phyloP scores from a whole-genome alignment of 441 rosid genomes.

The Gossypium gossypioides region DNA sequence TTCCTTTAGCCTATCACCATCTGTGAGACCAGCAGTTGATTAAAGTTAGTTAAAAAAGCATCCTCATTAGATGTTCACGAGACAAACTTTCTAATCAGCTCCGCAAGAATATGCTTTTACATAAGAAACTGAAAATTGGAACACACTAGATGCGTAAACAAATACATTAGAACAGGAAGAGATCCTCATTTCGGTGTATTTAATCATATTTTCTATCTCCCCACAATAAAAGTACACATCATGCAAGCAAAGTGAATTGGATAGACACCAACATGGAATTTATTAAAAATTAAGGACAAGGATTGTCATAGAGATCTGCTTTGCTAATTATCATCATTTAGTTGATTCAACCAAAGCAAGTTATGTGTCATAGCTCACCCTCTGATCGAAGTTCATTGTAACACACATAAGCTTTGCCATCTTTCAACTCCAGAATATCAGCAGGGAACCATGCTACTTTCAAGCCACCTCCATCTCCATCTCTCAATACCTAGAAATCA shows the following conservation, averaged over 20 bases:
- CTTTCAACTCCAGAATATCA: conserved; percentile 56
- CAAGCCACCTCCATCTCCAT: conserved; percentile 57
- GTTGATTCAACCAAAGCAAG: conserved; percentile 5
- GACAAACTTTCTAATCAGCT: not conserved
- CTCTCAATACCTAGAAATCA: conserved; percentile 60
- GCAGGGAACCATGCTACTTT: conserved; percentile 84
- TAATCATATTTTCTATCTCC: not conserved
- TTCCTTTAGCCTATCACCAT: conserved; percentile 68
- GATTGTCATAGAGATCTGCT: not conserved
- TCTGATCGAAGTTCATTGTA: conserved; percentile 52
- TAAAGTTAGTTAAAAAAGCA: conserved; percentile 9
- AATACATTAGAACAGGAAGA: not conserved
- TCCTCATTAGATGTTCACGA: not conserved
- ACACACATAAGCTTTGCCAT: conserved; percentile 69
- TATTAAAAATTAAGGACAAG: not conserved
- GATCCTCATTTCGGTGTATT: not conserved
- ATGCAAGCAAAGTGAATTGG: conserved; percentile 3
- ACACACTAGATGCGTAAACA: not conserved
- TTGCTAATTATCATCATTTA: conserved; percentile 8
- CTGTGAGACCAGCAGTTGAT: conserved; percentile 24
- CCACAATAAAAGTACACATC: not conserved
- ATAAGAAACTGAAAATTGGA: not conserved
- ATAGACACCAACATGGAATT: not conserved
- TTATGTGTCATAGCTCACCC: conserved; percentile 35
- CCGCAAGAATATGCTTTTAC: not conserved